Evolutionary conservation across 805 yeast genomes (phyloP), one percentile per base, ranked within the genome.

Genomic region (Candida golubevii): DNA sequence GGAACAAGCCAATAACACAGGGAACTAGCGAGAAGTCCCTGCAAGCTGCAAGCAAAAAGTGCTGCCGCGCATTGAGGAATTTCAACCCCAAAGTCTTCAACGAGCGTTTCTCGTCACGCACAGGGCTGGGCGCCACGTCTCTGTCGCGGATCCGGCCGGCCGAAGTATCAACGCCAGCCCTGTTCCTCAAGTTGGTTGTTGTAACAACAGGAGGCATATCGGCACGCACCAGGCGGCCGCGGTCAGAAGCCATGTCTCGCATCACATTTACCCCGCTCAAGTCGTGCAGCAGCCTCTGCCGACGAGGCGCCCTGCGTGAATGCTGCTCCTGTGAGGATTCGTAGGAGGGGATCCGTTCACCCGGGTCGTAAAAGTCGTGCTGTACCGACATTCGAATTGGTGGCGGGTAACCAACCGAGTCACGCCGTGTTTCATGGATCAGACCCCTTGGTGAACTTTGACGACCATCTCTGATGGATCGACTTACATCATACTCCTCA

Each of bases 11-110:
- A 8, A 77, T 58, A 8, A 81, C 57, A n/a, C 85, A 78, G 1
- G 88, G 87, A 7, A 83, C 62, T 6, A 89, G 67, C 2, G 95
- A 86, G 27, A 87, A 67, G 54, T 88, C 93, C 38, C 95, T 71
- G 52, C 91, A 83, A n/a, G 82, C 63, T 0, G 93, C 89, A 48
- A 88, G 71, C 5, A 84, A 74, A 47, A 85, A 74, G 59, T 87
- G 93, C 55, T 87, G 89, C 49, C 80, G 74, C 1, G 93, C 86
- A 47, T 83, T 83, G 49, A 88, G 67, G 51, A 87, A 79, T 51
- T 79, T 80, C 45, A 88, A 69, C 0, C 95, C 91, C 18, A 86
- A 61, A 28, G 74, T 69, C 58, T 85, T 85, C 36, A 69, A 55
- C 26, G 62, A 47, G 9, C 58, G 55, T 27, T 56, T 59, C 9